A percentile compares a stretch with the other conserved stretches of the same genome.
These are phyloP conservation scores for Daldinia sp. DNA, from an alignment of 2,329 filamentous ascomycete species.

Conservation along the genomic window DNA sequence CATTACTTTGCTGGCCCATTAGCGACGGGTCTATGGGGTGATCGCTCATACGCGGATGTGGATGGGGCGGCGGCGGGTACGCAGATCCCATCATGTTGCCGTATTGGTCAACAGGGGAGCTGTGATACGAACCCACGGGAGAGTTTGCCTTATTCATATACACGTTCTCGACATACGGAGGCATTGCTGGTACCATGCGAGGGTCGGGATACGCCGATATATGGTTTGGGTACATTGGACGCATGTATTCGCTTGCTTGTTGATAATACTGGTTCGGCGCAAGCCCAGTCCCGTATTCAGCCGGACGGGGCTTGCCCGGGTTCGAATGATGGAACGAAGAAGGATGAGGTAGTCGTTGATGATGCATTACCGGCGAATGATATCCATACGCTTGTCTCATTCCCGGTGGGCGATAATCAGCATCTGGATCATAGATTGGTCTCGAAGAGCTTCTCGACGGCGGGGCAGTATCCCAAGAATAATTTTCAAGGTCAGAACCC, in stretches of 20 bases:
- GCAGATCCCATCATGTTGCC: conserved; percentile 48
- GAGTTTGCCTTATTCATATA: conserved; percentile 41
- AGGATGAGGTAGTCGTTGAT: conserved; percentile 24
- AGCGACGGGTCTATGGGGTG: conserved; percentile 37
- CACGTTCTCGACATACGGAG: conserved; percentile 35
- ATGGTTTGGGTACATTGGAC: conserved; percentile 32
- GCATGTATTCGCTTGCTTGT: conserved; percentile 43
- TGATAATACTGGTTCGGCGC: conserved; percentile 50
- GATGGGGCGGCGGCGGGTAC: conserved; percentile 37
- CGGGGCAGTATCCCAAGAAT: conserved; percentile 50
- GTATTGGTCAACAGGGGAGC: conserved; percentile 39
- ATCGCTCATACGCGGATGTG: conserved; percentile 15
- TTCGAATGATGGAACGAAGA: conserved; percentile 50
- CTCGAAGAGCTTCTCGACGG: conserved; percentile 46
- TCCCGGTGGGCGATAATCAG: conserved; percentile 42
- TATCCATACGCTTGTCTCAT: conserved; percentile 27
- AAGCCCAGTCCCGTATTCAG: conserved; percentile 48
- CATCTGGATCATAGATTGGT: conserved; percentile 45
- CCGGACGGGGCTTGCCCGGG: conserved; percentile 50
- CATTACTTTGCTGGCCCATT: conserved; percentile 23
- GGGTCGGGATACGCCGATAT: conserved; percentile 23
- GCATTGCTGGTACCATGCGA: too few relatives aligned
- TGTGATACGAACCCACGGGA: conserved; percentile 33
- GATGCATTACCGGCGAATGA: conserved; percentile 21
- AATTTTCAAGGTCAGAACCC: conserved; percentile 57